Evolutionary conservation across 768 basidiomycete genomes (phyloP).

Genomic region (Paxillus rubicundulus): DNA sequence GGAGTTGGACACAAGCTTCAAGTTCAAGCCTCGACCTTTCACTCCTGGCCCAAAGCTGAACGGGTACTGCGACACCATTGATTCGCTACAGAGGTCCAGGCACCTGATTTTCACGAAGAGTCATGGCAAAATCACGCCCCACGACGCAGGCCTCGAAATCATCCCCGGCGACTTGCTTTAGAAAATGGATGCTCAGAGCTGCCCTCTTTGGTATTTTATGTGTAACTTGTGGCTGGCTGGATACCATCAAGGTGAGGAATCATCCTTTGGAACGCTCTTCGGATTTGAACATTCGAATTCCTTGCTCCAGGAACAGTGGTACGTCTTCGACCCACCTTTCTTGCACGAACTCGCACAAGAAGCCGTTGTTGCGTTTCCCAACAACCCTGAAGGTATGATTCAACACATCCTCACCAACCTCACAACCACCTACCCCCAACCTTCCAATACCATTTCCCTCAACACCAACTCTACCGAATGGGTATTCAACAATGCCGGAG

Average conservation of each 20-base stretch:
- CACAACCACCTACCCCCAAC: constrained; percentile 62
- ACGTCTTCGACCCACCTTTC: constrained; percentile 71
- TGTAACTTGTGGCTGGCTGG: constrained; percentile 49
- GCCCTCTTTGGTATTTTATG: constrained; percentile 26
- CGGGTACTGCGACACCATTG: no score
- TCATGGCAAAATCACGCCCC: constrained; percentile 19
- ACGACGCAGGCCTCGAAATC: neutral
- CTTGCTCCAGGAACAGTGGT: constrained; percentile 69
- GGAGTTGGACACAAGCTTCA: neutral
- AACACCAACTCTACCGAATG: constrained; percentile 70
- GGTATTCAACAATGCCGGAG: constrained; percentile 97
- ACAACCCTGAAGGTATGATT: constrained; percentile 73
- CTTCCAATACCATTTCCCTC: constrained; percentile 50
- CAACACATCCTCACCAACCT: constrained; percentile 81
- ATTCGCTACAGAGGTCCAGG: neutral
- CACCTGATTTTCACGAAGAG: neutral
- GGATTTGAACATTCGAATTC: neutral
- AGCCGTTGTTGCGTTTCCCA: constrained; percentile 64
- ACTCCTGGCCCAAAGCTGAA: no score
- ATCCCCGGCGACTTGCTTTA: constrained; percentile 10
- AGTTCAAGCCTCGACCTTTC: no score
- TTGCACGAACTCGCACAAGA: constrained; percentile 73
- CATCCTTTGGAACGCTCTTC: neutral
- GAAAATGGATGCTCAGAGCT: constrained; percentile 34
- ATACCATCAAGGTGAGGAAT: constrained; percentile 58